Base-by-base conservation (phyloP, 495 filamentous ascomycete genomes). In the Podospora anserina region DNA sequence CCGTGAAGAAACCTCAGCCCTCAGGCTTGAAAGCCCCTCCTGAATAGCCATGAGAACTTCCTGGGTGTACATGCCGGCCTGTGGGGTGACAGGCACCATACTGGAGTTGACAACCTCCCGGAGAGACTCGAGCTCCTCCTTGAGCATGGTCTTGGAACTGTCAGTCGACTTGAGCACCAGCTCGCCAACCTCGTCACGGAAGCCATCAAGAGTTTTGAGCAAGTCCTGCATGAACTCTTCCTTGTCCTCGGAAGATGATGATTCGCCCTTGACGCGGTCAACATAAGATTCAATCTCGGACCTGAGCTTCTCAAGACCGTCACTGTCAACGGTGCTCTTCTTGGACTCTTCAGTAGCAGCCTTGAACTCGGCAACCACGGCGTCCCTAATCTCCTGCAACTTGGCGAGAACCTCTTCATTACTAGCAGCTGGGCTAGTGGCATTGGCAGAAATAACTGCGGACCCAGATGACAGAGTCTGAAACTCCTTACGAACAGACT, bases 281-380 rank as follows among this genome's bases (percentile, higher is more conserved):
- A 92, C 89, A 67, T 94, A 94, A n/a, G 78, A 80, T 78, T 95
- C 92, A 65, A 96, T 92, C 61, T 94, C 89, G 26, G 83, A 82
- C n/a, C 91, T 87, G 4, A 97, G 85, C 62, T 85, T 86, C 70
- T 94, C 91, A 53, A 97, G 85, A 3, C 92, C 92, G 75, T 96
- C 92, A 74, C 91, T 93, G 66, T 94, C 87, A 2, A 92, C 90
- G 86, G 90, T 87, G 71, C 90, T 92, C 72, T 93, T 85, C 72
- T 92, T 90, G 61, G 90, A 86, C 74, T 92, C 89, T 23, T 89
- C 84, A 0, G 83, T 82, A 5, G 84, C 79, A 18, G 80, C 77
- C 69, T 79, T 83, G 78, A 91, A 89, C 72, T 91, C 89, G 2
- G 77, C 77, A 56, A 86, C 88, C 85, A 97, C 90, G 23, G 84